Percentiles rank a stretch among this genome's conserved stretches.
phyloP scores from a whole-genome alignment of 179 eudicot genomes.

The Camellia oleifera region DNA sequence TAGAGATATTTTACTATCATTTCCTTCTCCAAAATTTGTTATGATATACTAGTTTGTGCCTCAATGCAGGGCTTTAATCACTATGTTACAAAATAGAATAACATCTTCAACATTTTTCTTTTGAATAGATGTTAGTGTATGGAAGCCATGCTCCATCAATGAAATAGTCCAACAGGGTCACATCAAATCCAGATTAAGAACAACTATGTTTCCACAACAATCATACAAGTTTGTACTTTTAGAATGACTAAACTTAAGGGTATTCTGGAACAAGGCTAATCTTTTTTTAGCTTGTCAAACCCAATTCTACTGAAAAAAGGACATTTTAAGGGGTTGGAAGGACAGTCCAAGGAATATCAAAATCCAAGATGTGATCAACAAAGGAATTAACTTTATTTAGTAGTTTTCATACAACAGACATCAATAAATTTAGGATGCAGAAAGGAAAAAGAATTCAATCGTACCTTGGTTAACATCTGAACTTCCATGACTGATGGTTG shows the following conservation, averaged over 20 bases:
- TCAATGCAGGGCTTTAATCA: too few species aligned
- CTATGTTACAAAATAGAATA: too few species aligned
- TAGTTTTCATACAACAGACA: neutral
- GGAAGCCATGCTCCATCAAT: too few species aligned
- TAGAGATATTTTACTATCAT: neutral
- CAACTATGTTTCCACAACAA: too few species aligned
- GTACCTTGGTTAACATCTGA: slow-evolving; percentile 50
- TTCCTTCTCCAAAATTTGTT: neutral
- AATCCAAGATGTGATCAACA: neutral
- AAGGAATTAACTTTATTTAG: neutral
- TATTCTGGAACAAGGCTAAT: neutral
- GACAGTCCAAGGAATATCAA: neutral
- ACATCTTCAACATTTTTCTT: too few species aligned
- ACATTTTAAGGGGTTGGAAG: neutral
- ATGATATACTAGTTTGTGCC: neutral
- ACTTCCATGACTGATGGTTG: slow-evolving; percentile 51
- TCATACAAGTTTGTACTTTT: neutral
- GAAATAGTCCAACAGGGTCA: too few species aligned
- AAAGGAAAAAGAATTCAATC: neutral
- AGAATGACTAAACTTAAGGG: neutral
- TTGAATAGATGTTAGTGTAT: too few species aligned
- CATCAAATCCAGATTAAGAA: too few species aligned
- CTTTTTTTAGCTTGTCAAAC: neutral
- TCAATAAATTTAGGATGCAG: neutral
- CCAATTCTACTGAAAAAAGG: neutral